Conservation (phyloP, 2,329 filamentous ascomycete genomes). For the Intubia oerlemansii region DNA sequence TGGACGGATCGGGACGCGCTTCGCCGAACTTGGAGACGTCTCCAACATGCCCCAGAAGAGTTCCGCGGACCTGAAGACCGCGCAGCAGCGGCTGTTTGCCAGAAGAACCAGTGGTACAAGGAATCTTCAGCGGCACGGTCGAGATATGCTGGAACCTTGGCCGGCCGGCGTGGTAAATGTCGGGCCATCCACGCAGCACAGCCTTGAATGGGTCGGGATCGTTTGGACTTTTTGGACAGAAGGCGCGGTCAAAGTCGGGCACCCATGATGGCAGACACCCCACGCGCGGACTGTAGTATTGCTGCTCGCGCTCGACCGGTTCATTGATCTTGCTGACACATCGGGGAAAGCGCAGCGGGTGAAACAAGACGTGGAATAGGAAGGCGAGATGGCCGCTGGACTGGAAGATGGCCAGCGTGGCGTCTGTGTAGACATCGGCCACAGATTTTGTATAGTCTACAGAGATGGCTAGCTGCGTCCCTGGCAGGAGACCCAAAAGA, state of each 20-base stretch:
- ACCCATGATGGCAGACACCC: slow-evolving; percentile 4
- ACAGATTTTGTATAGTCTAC: slow-evolving; percentile 3
- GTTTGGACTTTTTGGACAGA: slow-evolving; percentile 1
- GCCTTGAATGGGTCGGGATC: slow-evolving; percentile 3
- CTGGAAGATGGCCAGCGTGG: slow-evolving; percentile 3
- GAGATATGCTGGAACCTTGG: too few relatives aligned
- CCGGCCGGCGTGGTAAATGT: slow-evolving; percentile 4
- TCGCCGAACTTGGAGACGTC: too few relatives aligned
- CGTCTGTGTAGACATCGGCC: slow-evolving; percentile 3
- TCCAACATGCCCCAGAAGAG: too few relatives aligned
- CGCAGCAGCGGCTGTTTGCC: too few relatives aligned
- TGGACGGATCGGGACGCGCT: too few relatives aligned
- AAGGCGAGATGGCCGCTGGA: slow-evolving; percentile 4
- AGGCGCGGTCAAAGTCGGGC: slow-evolving; percentile 5
- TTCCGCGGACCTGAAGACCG: too few relatives aligned
- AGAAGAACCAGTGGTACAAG: too few relatives aligned
- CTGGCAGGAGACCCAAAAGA: slow-evolving; percentile 4
- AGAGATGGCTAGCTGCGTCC: slow-evolving; percentile 1
- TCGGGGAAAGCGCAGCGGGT: neutral
- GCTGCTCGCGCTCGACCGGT: too few relatives aligned
- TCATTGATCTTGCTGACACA: too few relatives aligned
- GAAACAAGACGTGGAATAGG: slow-evolving; percentile 4
- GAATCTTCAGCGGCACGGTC: too few relatives aligned
- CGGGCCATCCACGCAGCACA: slow-evolving; percentile 5
- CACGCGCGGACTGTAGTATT: neutral